Evolutionary conservation across 2,329 filamentous ascomycete genomes (phyloP).

Genomic region (Malbranchea cinnamomea): DNA sequence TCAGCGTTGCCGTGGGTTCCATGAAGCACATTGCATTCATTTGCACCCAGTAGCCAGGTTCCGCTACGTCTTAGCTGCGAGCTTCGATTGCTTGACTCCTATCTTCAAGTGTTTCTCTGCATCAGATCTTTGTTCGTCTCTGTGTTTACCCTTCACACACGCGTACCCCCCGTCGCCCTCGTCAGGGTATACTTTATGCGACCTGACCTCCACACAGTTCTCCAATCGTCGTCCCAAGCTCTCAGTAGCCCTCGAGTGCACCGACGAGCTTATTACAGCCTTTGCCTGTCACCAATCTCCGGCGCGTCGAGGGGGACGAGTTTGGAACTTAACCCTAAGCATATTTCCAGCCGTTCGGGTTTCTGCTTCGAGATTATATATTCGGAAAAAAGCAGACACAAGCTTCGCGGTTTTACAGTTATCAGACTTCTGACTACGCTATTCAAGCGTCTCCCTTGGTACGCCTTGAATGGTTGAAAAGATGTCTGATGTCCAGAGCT

Average conservation of each 20-base stretch:
- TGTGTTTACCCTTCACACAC: too few species aligned
- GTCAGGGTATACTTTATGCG: constrained; percentile 6
- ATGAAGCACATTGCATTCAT: too few species aligned
- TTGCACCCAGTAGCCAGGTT: too few species aligned
- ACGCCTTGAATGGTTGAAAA: constrained; percentile 20
- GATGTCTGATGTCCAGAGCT: constrained; percentile 31
- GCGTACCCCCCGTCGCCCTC: background rate
- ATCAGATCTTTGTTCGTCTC: too few species aligned
- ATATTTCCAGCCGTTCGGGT: constrained; percentile 40
- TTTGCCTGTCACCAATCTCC: constrained; percentile 19
- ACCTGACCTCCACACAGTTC: constrained; percentile 63
- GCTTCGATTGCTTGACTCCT: too few species aligned
- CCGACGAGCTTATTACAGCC: constrained; percentile 43
- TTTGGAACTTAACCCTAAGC: constrained; percentile 98
- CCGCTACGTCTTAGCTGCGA: too few species aligned
- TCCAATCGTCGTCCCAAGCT: constrained; percentile 55
- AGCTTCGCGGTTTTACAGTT: constrained; percentile 61
- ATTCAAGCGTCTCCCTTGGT: constrained; percentile 18
- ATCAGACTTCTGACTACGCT: constrained; percentile 54
- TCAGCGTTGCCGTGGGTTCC: too few species aligned
- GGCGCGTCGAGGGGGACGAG: constrained; percentile 43
- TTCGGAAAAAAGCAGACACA: too few species aligned
- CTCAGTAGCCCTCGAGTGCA: constrained; percentile 26
- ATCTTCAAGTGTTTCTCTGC: too few species aligned
- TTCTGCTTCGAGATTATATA: too few species aligned